phyloP scores from a whole-genome alignment of 768 basidiomycete genomes.

The Leucocoprinus sp. region DNA sequence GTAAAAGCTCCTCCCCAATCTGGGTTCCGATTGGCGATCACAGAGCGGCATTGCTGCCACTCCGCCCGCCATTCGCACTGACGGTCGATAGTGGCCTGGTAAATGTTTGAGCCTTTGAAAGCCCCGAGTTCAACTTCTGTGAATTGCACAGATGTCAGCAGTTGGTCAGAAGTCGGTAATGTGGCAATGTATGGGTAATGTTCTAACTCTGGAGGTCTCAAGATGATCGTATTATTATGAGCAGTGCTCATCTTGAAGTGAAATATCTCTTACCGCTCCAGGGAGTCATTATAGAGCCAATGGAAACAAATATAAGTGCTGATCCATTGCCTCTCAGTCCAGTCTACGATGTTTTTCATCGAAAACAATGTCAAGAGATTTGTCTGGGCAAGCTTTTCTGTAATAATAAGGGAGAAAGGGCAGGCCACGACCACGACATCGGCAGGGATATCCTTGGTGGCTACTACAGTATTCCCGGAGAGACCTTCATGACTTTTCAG shows the following conservation, averaged over 20 bases:
- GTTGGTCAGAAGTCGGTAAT: conserved; percentile 47
- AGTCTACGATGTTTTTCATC: conserved; percentile 22
- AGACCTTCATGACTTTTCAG: conserved; percentile 4
- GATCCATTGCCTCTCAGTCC: conserved; percentile 62
- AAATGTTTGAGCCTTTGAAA: conserved; percentile 74
- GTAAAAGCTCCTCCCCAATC: conserved; percentile 47
- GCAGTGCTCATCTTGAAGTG: neutral
- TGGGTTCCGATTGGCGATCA: conserved; percentile 26
- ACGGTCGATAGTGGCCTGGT: conserved; percentile 68
- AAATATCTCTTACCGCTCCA: conserved; percentile 7
- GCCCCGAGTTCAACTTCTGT: conserved; percentile 49
- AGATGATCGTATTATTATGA: neutral
- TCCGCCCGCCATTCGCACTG: conserved; percentile 53
- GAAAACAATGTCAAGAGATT: conserved; percentile 28
- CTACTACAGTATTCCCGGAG: conserved; percentile 43
- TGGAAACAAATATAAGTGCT: conserved; percentile 38
- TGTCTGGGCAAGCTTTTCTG: conserved; percentile 35
- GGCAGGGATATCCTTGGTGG: conserved; percentile 35
- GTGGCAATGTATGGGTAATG: conserved; percentile 61
- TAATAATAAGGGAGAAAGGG: conserved; percentile 60
- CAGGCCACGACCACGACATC: conserved; percentile 57
- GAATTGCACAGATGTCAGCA: conserved; percentile 74
- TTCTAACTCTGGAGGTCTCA: conserved; percentile 16
- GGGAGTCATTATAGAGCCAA: conserved; percentile 9
- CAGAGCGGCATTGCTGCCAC: conserved; percentile 45